Evolutionary conservation across 2,329 filamentous ascomycete genomes (phyloP).

Genomic region (Pseudogymnoascus sp.): DNA sequence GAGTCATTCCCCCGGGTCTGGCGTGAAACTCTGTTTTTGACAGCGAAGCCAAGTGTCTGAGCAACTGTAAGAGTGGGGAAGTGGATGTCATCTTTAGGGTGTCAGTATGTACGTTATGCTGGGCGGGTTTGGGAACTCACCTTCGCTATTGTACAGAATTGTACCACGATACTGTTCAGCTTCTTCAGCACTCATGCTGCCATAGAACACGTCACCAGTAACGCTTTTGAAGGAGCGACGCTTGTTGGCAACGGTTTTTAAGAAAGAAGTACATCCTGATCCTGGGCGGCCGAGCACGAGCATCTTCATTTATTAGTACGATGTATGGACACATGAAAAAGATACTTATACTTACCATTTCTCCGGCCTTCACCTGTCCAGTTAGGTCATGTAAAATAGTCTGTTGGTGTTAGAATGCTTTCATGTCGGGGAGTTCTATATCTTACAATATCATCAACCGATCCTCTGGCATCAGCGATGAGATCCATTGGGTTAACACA

Average conservation of each 20-base stretch:
- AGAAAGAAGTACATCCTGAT: constrained; percentile 62
- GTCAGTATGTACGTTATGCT: constrained; percentile 60
- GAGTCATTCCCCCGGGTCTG: constrained; percentile 36
- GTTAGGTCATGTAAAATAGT: constrained; percentile 11
- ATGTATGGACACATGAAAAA: constrained; percentile 37
- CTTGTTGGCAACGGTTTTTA: constrained; percentile 63
- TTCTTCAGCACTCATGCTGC: constrained; percentile 36
- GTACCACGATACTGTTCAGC: constrained; percentile 46
- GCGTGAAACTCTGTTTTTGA: constrained; percentile 54
- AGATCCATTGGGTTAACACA: constrained; percentile 12
- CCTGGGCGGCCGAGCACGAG: constrained; percentile 64
- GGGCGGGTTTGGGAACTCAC: constrained; percentile 55
- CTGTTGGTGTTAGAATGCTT: not conserved
- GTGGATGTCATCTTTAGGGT: constrained; percentile 54
- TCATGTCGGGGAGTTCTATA: not conserved
- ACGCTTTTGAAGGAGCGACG: constrained; percentile 52
- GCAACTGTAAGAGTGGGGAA: constrained; percentile 46
- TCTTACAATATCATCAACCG: not conserved
- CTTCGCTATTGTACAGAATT: constrained; percentile 50
- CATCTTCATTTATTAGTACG: constrained; percentile 59
- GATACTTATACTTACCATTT: constrained; percentile 11
- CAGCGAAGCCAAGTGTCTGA: constrained; percentile 48
- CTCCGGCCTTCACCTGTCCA: constrained; percentile 13
- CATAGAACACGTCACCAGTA: constrained; percentile 53
- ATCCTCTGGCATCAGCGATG: not conserved